Conservation (phyloP, 805 yeast species). For the Nakazawaea wyomingensis region DNA sequence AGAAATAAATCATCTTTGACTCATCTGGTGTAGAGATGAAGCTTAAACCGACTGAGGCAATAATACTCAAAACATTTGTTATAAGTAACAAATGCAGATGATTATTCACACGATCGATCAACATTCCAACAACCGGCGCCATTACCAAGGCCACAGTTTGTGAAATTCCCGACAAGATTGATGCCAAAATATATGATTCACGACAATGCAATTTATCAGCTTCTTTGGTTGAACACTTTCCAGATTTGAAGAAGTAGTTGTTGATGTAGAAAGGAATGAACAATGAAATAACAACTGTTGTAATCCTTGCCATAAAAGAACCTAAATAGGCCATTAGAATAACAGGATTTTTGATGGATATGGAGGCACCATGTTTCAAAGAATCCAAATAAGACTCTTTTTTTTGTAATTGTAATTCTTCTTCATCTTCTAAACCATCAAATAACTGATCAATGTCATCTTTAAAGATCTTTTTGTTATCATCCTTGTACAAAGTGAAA, state of each 20-base stretch:
- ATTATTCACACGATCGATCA: constrained; percentile 41
- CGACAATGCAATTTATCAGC: constrained; percentile 40
- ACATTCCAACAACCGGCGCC: constrained; percentile 60
- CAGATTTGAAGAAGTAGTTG: constrained; percentile 45
- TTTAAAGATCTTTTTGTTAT: constrained; percentile 24
- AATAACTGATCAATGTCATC: constrained; percentile 27
- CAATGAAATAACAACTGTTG: constrained; percentile 51
- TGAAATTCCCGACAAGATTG: constrained; percentile 64
- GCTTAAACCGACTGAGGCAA: constrained; percentile 36
- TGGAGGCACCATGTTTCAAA: constrained; percentile 40
- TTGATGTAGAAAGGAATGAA: constrained; percentile 63
- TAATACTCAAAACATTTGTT: constrained; percentile 37
- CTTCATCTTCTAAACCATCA: constrained; percentile 26
- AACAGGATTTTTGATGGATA: constrained; percentile 39
- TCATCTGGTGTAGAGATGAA: constrained; percentile 29
- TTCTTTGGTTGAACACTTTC: constrained; percentile 38
- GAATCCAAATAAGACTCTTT: constrained; percentile 33
- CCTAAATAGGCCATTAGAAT: constrained; percentile 56
- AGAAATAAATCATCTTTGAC: constrained; percentile 29
- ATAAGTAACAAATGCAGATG: constrained; percentile 27
- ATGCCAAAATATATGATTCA: constrained; percentile 61
- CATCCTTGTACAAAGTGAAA: constrained; percentile 41
- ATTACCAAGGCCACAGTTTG: constrained; percentile 51
- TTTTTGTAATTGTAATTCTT: constrained; percentile 20
- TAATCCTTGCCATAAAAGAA: constrained; percentile 57